A percentile compares a stretch with the other conserved stretches of the same genome.
Evolutionary conservation across 2,329 filamentous ascomycete species (phyloP).

Genomic region (Aschersonia sp.): DNA sequence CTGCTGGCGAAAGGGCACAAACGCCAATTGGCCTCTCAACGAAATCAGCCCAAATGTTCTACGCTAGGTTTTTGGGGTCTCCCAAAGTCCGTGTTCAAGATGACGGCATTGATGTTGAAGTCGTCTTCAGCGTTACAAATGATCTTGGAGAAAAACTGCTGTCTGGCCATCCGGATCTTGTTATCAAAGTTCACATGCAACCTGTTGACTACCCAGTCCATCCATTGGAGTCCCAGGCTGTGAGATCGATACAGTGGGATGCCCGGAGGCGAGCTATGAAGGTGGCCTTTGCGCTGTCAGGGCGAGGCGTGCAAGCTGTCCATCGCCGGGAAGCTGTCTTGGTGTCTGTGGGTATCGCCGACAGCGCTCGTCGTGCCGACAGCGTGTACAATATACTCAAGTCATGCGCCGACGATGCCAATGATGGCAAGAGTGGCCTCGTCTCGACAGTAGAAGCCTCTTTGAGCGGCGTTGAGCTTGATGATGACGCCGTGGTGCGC

Average conservation of each 20-base stretch:
- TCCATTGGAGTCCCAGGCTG: background rate
- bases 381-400: conserved; percentile 12
- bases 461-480: conserved; percentile 12
- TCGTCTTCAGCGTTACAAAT: background rate
- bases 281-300: conserved; percentile 13
- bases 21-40: no score
- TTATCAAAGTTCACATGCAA: background rate
- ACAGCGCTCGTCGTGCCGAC: conserved; percentile 12
- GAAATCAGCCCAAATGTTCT: background rate
- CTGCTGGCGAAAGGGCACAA: no score
- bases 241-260: conserved; percentile 11
- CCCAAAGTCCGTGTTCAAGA: background rate
- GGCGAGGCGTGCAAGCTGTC: conserved; percentile 11
- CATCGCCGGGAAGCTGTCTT: conserved; percentile 11
- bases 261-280: conserved; percentile 26
- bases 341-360: conserved; percentile 13
- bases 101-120: background rate
- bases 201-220: background rate
- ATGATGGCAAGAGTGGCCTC: conserved; percentile 15
- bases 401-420: conserved; percentile 7
- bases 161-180: background rate
- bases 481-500: conserved; percentile 13
- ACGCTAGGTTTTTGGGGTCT: background rate
- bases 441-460: conserved; percentile 29
- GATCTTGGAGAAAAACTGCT: background rate